Base-by-base conservation (phyloP, 257 asterid species). In the Solanum ossicruentum region DNA sequence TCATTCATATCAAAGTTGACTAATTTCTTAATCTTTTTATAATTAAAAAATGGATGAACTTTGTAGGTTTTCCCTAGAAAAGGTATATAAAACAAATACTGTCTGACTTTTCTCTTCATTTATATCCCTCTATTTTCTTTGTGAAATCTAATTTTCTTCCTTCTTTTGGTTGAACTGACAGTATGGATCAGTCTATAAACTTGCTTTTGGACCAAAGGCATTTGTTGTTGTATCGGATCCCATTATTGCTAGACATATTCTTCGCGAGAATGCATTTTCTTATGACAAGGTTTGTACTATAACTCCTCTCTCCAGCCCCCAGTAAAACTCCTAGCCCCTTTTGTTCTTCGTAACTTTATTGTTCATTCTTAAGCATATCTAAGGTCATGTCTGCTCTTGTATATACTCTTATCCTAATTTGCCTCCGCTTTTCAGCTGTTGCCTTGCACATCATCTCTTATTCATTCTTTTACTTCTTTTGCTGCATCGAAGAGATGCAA, bases 141-240 rank as follows among this genome's bases (percentile, higher is more conserved):
- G 28, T 66, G 23, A 84, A 67, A 71, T 61, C 73, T 84, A 80
- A 81, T 85, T 85, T 55, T 70, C 65, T 51, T 75, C 84, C 85
- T 61, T 39, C 85, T 85, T 87, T 80, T 89, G 63, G 85, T 87
- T 84, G 83, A 70, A 32, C 88, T 63, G 82, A 87, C 98, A 96
- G 98, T 94, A 96, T 89, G 99, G 99, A 67, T 87, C 98, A 4
- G 97, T 96, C 28, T 96, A 95, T 86, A 93, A 92, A 89, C 98
- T 96, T 90, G 99, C 99, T 88, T 96, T 95, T 86, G 99, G 98
- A 87, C 99, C 99, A 61, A 96, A 96, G 86, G 98, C 98, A 81
- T 96, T 96, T 86, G 89, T 96, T 82, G 98, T 96, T 71, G 97
- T 96, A 84, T 96, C 99, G 13, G 99, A 96, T 89, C 99, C 98